Base-by-base conservation (phyloP, 345 rosid species). In the Laguncularia racemosa region DNA sequence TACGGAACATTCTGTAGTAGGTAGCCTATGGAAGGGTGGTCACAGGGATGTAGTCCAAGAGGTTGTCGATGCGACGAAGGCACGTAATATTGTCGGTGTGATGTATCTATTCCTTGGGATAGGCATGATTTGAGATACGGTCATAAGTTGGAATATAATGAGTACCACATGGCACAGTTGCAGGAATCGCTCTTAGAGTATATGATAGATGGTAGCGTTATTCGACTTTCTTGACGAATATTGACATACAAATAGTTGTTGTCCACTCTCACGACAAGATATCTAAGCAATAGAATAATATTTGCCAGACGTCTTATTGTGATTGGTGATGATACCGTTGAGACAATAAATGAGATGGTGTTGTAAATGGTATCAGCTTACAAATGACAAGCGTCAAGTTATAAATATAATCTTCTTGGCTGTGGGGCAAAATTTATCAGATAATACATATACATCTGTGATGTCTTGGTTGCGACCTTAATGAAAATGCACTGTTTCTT, bases 41-140 rank as follows among this genome's bases (percentile, higher is more conserved):
- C 55, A 16, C 1, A 89, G 90, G 1, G 95, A 86, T 50, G 95
- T 86, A 14, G 80, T 83, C 16, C 56, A 53, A 28, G 95, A 83
- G 60, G 61, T 86, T 3, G 78, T 76, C 33, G 46, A 10, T 2
- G 87, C 95, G 0, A 78, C 78, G 6, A 61, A 48, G 46, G 63
- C 59, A 40, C 78, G 56, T 0, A 76, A 88, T 13, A 38, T 81
- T 18, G 95, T 79, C 52, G 78, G 67, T 0, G 90, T 89, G 7
- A 13, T 86, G 20, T 83, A 83, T 59, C 48, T 83, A 1, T 86
- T 89, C 2, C 95, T 89, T 86, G 95, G 95, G 95, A 86, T 67
- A 67, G 80, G 19, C 85, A 86, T 52, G 95, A 86, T 45, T 53
- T 12, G 19, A 74, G 89, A 78, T 86, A 86, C 16, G 87, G 82